These are phyloP conservation scores for Globisporangium acanthophoron DNA, from an alignment of 352 stramenopile genomes.

Conservation along the genomic window DNA sequence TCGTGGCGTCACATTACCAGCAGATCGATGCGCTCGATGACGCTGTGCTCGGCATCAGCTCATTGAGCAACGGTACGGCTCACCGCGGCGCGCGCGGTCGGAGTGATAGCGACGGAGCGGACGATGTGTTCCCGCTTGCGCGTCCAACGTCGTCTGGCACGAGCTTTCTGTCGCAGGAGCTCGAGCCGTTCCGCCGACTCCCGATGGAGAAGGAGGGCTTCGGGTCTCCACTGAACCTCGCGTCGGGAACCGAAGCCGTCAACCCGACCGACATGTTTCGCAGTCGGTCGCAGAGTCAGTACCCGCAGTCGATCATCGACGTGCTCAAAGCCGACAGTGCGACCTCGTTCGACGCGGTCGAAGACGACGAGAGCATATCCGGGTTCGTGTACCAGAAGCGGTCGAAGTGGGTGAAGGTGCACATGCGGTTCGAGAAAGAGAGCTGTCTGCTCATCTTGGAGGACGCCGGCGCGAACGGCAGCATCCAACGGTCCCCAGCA, in stretches of 20 bases:
- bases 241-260: slow-evolving; percentile 43
- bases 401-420: slow-evolving; percentile 68
- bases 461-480: slow-evolving; percentile 17
- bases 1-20: slow-evolving; percentile 71
- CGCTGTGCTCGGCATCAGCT: slow-evolving; percentile 18
- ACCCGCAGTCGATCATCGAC: slow-evolving; percentile 64
- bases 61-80: slow-evolving; percentile 12
- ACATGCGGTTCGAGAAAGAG: slow-evolving; percentile 62
- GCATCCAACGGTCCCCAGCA: neutral
- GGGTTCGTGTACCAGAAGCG: slow-evolving; percentile 72
- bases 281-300: slow-evolving; percentile 66
- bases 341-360: slow-evolving; percentile 47
- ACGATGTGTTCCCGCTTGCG: slow-evolving; percentile 47
- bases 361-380: slow-evolving; percentile 47
- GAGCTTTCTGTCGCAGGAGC: slow-evolving; percentile 55
- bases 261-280: slow-evolving; percentile 69
- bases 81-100: slow-evolving; percentile 13
- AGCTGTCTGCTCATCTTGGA: slow-evolving; percentile 49
- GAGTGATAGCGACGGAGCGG: slow-evolving; percentile 32
- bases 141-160: slow-evolving; percentile 57
- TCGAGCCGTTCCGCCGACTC: slow-evolving; percentile 59
- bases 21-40: slow-evolving; percentile 72
- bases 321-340: slow-evolving; percentile 54
- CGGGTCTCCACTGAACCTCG: slow-evolving; percentile 55
- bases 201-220: slow-evolving; percentile 73